phyloP scores from a whole-genome alignment of 75 land plant species.

The Pinus taeda region DNA sequence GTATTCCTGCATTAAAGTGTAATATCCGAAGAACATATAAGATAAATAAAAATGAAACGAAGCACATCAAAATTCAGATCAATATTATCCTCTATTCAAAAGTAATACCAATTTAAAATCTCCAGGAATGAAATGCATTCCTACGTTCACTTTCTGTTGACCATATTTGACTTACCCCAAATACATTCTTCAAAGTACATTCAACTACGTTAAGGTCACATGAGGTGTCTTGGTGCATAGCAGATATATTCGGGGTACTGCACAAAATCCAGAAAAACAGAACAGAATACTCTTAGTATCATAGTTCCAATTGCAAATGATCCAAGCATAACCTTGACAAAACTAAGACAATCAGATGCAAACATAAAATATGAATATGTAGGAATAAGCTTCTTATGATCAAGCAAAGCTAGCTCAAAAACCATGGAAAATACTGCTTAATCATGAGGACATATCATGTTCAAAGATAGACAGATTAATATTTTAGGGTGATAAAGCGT shows the following conservation, averaged over 20 bases:
- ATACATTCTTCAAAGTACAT: constrained; percentile 25
- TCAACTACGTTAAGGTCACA: constrained; percentile 39
- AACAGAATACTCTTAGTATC: too few relatives aligned
- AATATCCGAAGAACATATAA: constrained; percentile 23
- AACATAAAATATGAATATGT: too few relatives aligned
- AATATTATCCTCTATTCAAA: neutral
- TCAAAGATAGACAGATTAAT: too few relatives aligned
- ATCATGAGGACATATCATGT: too few relatives aligned
- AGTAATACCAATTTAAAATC: neutral
- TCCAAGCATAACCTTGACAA: too few relatives aligned
- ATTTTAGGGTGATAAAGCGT: too few relatives aligned
- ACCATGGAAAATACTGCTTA: too few relatives aligned
- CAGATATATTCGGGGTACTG: constrained; percentile 78
- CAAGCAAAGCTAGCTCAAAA: too few relatives aligned
- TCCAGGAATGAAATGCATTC: neutral
- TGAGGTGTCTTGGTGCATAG: constrained; percentile 73
- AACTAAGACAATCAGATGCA: too few relatives aligned
- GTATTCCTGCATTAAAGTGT: constrained; percentile 5
- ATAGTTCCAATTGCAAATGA: too few relatives aligned
- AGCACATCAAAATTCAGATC: constrained; percentile 12
- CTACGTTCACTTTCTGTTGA: constrained; percentile 10
- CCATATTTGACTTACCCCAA: constrained; percentile 39
- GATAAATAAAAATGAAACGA: constrained; percentile 9
- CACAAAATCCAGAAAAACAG: neutral
- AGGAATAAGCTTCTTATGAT: too few relatives aligned